Conservation (phyloP, 176 grass and related monocot species). For the Zoysia japonica region DNA sequence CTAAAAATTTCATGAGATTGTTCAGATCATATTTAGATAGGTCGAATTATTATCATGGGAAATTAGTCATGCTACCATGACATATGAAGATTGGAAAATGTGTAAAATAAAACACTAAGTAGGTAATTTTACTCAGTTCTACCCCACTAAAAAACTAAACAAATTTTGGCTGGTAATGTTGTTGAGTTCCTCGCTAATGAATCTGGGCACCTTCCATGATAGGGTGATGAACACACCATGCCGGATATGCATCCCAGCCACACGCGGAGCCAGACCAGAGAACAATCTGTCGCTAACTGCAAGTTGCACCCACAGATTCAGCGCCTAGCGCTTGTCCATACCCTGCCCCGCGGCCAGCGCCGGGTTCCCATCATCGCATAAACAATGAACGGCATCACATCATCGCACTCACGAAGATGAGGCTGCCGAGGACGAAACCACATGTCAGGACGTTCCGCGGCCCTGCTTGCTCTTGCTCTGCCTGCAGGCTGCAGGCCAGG, state of each 20-base stretch:
- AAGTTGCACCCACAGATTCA: constrained; percentile 62
- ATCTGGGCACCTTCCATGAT: not conserved
- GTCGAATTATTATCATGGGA: too few species aligned
- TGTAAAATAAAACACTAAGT: not conserved
- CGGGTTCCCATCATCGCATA: constrained; percentile 9
- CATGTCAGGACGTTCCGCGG: constrained; percentile 40
- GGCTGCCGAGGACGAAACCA: constrained; percentile 23
- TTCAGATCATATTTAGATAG: too few species aligned
- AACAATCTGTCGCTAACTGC: constrained; percentile 33
- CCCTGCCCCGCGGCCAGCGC: not conserved
- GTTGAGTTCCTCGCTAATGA: not conserved
- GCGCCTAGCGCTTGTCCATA: constrained; percentile 44
- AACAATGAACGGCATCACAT: not conserved
- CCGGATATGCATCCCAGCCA: constrained; percentile 16
- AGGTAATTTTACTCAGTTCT: not conserved
- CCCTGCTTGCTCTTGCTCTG: not conserved
- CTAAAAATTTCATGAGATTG: too few species aligned
- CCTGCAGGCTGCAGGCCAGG: not conserved
- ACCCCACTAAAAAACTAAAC: not conserved
- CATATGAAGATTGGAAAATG: not conserved
- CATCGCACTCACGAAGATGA: not conserved
- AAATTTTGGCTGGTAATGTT: not conserved
- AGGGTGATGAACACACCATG: not conserved
- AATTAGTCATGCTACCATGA: too few species aligned
- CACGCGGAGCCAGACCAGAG: not conserved